These are phyloP conservation scores for Emmonsiellopsis sp. DNA, from an alignment of 2,329 filamentous ascomycete species.

Conservation along the genomic window DNA sequence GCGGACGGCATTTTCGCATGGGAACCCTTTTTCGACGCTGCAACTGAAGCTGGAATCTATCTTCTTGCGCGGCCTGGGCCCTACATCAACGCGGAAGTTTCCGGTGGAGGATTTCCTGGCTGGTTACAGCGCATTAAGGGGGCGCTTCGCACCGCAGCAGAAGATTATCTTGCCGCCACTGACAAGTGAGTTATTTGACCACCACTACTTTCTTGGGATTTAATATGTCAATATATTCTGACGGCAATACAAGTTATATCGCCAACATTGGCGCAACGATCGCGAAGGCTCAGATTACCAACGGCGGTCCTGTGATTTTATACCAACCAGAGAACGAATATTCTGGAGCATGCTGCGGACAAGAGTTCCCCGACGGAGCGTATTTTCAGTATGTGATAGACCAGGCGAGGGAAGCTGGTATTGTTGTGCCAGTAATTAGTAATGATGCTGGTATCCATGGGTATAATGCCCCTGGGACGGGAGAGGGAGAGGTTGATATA, in stretches of 20 bases:
- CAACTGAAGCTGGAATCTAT: constrained; percentile 64
- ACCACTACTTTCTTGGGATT: background rate
- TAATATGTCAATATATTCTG: constrained; percentile 1
- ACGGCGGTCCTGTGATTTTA: constrained; percentile 70
- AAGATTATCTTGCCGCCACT: constrained; percentile 57
- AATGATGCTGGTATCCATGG: constrained; percentile 60
- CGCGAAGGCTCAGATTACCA: constrained; percentile 69
- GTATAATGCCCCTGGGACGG: constrained; percentile 56
- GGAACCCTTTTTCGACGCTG: constrained; percentile 68
- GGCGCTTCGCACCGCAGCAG: constrained; percentile 52
- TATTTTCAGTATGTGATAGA: constrained; percentile 66
- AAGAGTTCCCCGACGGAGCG: constrained; percentile 54
- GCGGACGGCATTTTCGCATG: constrained; percentile 65
- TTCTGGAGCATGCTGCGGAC: constrained; percentile 40
- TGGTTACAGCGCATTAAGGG: constrained; percentile 66
- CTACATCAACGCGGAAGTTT: constrained; percentile 70
- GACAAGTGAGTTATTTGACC: constrained; percentile 42
- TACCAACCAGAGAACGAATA: constrained; percentile 81
- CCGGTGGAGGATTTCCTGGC: constrained; percentile 70
- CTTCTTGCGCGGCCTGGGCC: constrained; percentile 63
- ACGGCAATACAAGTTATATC: constrained; percentile 43
- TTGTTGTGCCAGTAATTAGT: constrained; percentile 65
- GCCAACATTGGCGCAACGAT: constrained; percentile 55
- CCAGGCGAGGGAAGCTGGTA: constrained; percentile 57
- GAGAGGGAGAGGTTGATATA: constrained; percentile 50